Evolutionary conservation across 257 asterid genomes (phyloP), one percentile per base, ranked within the genome.

Genomic region (Solanum medicagineum): DNA sequence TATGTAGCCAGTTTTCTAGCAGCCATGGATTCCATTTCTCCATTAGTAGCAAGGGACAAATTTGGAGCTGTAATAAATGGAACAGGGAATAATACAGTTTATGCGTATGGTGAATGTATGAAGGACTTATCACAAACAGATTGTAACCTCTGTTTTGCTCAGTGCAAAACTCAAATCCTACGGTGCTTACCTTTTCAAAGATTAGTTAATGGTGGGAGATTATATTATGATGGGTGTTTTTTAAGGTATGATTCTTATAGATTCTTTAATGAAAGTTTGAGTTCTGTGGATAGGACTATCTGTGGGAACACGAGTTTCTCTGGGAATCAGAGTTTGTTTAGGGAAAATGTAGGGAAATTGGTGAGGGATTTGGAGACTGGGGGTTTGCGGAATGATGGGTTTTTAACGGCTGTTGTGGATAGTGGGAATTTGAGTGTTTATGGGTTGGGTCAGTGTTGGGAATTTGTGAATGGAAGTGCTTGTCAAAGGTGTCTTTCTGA

Each of bases 371-470:
- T 92, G 88, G 89, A 86, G 1, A 51, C 83, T 14, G 89, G 83
- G 60, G 98, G 91, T 79, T 75, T 86, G 26, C 89, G n/a, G 87
- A 93, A 88, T 85, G 94, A 88, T 62, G 94, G 95, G 45, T 94
- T 90, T 62, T 92, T 89, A 51, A 92, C 90, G 0, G 93, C 91
- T 55, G 82, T 14, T 20, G 92, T 88, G 59, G 81, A 26, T 32
- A 81, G 45, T 74, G 94, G 92, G 89, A 92, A 90, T 83, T 85
- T 90, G 89, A 89, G 90, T 1, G 97, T 94, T 85, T 93, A 89
- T 55, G 98, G 97, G 6, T 77, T 94, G 92, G 94, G 94, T 84
- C 98, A 94, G 85, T 94, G 97, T 87, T 94, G 98, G 98, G 92
- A 92, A 87, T 71, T 87, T 79, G 93, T 94, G 83, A 91, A 85